phyloP scores from a whole-genome alignment of 192 early-diverging fungal genomes.

The Geranomyces michiganensis region DNA sequence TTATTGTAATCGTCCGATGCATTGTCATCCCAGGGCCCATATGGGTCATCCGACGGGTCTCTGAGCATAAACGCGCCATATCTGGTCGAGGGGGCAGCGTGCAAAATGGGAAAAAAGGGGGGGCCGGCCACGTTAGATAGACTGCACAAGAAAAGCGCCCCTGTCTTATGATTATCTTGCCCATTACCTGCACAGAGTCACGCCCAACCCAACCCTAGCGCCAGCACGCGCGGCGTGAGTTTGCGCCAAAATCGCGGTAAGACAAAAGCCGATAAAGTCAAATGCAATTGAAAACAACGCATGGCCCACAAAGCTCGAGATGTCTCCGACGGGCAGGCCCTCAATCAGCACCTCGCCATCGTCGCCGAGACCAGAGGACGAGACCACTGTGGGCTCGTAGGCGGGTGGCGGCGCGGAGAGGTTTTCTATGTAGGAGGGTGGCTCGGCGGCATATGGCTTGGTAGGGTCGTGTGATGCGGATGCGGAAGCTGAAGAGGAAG shows the following conservation, averaged over 20 bases:
- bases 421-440: conserved; percentile 71
- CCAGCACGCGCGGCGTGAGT: conserved; percentile 76
- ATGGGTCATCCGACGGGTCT: conserved; percentile 17
- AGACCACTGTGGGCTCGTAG: conserved; percentile 70
- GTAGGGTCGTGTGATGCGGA: conserved; percentile 40
- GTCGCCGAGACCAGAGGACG: conserved; percentile 61
- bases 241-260: conserved; percentile 87
- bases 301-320: conserved; percentile 77
- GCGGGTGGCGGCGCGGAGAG: conserved; percentile 46
- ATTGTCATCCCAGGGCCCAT: conserved; percentile 9
- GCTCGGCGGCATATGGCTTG: conserved; percentile 41
- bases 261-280: conserved; percentile 72
- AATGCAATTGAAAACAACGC: conserved; percentile 59
- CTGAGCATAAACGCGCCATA: conserved; percentile 26
- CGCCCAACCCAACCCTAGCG: too few species aligned
- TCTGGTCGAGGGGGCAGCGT: conserved; percentile 42
- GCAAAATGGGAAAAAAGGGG: not conserved
- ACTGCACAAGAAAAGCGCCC: not conserved
- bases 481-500: conserved; percentile 47
- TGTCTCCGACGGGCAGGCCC: conserved; percentile 81
- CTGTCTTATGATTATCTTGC: not conserved
- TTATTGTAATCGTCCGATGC: conserved; percentile 10
- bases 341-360: conserved; percentile 89
- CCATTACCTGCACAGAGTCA: not conserved
- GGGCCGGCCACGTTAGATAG: not conserved